These are phyloP conservation scores for Fraxinus nigra DNA, from an alignment of 305 asterid genomes.

Conservation along the genomic window DNA sequence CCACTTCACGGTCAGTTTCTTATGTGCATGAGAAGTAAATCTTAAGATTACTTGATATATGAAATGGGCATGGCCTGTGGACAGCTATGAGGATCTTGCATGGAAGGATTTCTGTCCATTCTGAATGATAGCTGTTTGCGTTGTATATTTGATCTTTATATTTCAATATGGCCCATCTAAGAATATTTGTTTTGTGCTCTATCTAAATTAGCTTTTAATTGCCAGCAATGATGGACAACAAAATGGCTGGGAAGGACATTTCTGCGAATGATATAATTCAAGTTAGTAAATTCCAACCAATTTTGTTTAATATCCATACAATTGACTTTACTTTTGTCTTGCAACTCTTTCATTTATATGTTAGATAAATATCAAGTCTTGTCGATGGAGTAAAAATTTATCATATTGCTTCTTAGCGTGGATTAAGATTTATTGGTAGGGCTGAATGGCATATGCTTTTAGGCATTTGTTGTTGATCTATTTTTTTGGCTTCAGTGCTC, in stretches of 20 bases:
- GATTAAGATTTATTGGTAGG: constrained; percentile 10
- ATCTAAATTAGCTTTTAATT: constrained; percentile 36
- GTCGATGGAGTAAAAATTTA: background rate
- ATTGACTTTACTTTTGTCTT: constrained; percentile 12
- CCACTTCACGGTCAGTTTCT: background rate
- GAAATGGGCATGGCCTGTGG: background rate
- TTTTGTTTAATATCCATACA: constrained; percentile 1
- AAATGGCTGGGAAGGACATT: constrained; percentile 78
- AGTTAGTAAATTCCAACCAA: constrained; percentile 46
- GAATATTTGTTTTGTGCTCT: constrained; percentile 25
- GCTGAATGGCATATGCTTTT: background rate
- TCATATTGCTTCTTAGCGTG: background rate
- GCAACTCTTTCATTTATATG: background rate
- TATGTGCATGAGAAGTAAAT: background rate
- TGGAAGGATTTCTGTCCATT: constrained; percentile 9
- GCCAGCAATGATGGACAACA: constrained; percentile 87
- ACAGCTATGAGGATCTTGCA: background rate
- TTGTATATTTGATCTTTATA: constrained; percentile 14
- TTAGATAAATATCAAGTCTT: background rate
- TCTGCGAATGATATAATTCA: constrained; percentile 69
- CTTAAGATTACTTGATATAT: background rate
- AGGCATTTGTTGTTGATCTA: constrained; percentile 13
- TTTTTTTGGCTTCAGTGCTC: constrained; percentile 4
- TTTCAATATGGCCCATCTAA: constrained; percentile 21
- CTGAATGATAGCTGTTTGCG: constrained; percentile 1